Base-by-base conservation (phyloP, 2,329 filamentous ascomycete genomes). In the Monilinia fructigena region DNA sequence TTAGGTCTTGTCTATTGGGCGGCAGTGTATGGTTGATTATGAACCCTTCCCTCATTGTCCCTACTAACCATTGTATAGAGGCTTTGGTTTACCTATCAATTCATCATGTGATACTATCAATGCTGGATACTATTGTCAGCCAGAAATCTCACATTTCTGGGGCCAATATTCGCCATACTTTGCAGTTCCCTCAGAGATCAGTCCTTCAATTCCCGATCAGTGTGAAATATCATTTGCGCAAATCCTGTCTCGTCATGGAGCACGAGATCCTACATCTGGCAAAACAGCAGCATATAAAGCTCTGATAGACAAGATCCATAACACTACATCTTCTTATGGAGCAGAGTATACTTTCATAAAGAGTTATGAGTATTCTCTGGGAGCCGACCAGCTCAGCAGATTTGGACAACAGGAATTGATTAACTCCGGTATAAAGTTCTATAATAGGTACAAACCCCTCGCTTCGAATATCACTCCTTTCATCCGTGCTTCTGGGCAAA, bases 101-200 rank as follows among this genome's bases (percentile, higher is more conserved):
- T 68, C 66, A 42, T 71, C 72, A 45, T 76, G 75, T 72, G 74
- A 75, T 65, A 72, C 70, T 26, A 65, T 74, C 18, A 64, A 72
- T 12, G 56, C 66, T 63, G 76, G 76, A 47, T 77, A 72, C 66
- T 71, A 71, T 66, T 77, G 76, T 64, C 67, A 71, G 64, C 71
- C 74, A 35, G 67, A 72, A 53, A 75, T 77, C 47, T 75, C 75
- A 56, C 75, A 72, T 26, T 74, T 67, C 65, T 96, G 92, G 92
- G 93, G 93, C 66, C 92, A 94, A 76, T 97, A 97, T 77, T 90
- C 92, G 23, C 91, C 93, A 2, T 96, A 87, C 79, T 97, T 91
- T 78, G 84, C 88, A 0, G 88, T 93, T 0, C 83, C 87, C 8
- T 92, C 89, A 1, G 80, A 85, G 3, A 85, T 92, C 61, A 80